A percentile compares a stretch with the other conserved stretches of the same genome.
Conservation (phyloP, 805 yeast genomes). For the Myxozyma neglecta region DNA sequence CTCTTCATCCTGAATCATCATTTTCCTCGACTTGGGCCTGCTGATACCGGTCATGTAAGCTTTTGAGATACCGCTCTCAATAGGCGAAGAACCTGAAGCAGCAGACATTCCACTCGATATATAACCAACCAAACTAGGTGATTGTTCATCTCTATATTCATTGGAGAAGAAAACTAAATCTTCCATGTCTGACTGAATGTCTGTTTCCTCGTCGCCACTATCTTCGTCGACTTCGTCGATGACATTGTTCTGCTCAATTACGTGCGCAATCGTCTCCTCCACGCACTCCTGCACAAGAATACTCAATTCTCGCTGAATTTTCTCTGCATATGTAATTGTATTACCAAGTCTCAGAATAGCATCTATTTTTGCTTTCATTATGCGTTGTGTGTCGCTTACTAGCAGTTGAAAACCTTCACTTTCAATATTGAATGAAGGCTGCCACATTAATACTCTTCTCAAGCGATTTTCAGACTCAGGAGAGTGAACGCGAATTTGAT, state of each 20-base stretch:
- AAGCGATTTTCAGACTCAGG: slow-evolving; percentile 40
- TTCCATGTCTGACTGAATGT: slow-evolving; percentile 30
- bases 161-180: slow-evolving; percentile 13
- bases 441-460: slow-evolving; percentile 40
- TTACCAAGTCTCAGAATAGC: slow-evolving; percentile 70
- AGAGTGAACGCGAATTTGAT: slow-evolving; percentile 35
- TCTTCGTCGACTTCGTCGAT: slow-evolving; percentile 31
- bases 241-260: slow-evolving; percentile 41
- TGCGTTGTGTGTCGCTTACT: slow-evolving; percentile 63
- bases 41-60: slow-evolving; percentile 1
- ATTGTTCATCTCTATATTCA: slow-evolving; percentile 25
- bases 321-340: slow-evolving; percentile 70
- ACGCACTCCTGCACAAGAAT: slow-evolving; percentile 63
- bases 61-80: slow-evolving; percentile 10
- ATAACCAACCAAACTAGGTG: slow-evolving; percentile 16
- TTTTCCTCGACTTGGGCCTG: slow-evolving; percentile 20
- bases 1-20: slow-evolving; percentile 19
- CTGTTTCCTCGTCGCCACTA: slow-evolving; percentile 27
- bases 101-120: slow-evolving; percentile 17
- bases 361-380: slow-evolving; percentile 66
- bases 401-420: slow-evolving; percentile 65
- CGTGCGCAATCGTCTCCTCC: slow-evolving; percentile 59
- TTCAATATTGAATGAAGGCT: slow-evolving; percentile 51
- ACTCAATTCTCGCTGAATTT: slow-evolving; percentile 77
- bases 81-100: slow-evolving; percentile 27